Evolutionary conservation across 371 early-diverging fungal genomes (phyloP).

Genomic region (Actinomucor elegans): DNA sequence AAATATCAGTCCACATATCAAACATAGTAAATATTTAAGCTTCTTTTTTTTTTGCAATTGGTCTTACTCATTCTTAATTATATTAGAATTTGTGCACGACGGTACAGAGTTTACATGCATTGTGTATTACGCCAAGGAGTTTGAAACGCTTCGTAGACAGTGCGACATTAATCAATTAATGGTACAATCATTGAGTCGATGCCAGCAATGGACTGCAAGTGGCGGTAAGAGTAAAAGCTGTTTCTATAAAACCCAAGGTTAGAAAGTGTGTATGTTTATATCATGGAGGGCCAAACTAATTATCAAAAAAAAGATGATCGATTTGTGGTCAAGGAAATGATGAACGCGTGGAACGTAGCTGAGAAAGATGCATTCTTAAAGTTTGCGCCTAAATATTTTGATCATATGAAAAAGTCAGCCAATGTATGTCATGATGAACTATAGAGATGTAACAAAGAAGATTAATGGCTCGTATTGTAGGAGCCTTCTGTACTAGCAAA

Average conservation of each 20-base stretch:
- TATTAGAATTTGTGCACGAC: constrained; percentile 70
- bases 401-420: constrained; percentile 70
- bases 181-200: constrained; percentile 80
- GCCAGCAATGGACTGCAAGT: constrained; percentile 71
- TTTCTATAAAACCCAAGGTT: constrained; percentile 67
- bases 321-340: constrained; percentile 87
- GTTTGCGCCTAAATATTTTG: constrained; percentile 93
- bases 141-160: constrained; percentile 78
- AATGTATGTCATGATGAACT: constrained; percentile 17
- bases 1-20: constrained; percentile 35
- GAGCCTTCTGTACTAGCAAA: constrained; percentile 85
- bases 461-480: constrained; percentile 9
- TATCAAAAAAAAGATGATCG: constrained; percentile 61
- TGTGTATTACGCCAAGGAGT: constrained; percentile 85
- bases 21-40: constrained; percentile 40
- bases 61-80: neutral
- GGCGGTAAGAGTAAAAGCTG: constrained; percentile 83
- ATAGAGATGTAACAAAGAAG: neutral
- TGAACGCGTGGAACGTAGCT: constrained; percentile 67
- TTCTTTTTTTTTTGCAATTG: too few species aligned
- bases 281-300: neutral
- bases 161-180: constrained; percentile 77
- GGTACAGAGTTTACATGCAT: constrained; percentile 74
- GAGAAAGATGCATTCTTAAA: constrained; percentile 86
- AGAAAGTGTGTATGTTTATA: neutral